Base-by-base conservation (phyloP, 331 rosid genomes). In the Telfairia occidentalis region DNA sequence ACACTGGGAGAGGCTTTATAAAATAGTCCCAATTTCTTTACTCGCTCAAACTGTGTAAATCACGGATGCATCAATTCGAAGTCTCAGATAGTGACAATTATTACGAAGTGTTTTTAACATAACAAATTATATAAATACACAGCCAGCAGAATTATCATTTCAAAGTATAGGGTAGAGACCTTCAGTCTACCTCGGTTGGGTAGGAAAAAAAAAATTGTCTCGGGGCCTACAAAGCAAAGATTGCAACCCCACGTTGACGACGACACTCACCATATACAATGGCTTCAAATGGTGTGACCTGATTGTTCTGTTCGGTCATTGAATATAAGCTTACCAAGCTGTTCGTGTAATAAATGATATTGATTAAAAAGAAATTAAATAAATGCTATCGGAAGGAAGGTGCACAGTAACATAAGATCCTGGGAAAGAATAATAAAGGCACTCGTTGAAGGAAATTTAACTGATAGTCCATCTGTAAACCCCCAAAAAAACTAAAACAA, bases 341-440 rank as follows among this genome's bases (percentile, higher is more conserved):
- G 45, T 64, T 63, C 28, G 0, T 19, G 32, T 10, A 1, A 65
- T 38, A 40, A 4, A 7, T 32, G 2, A 38, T 21, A 10, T 40
- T 13, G 7, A 18, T 65, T 9, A 57, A 57, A 26, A 29, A 26
- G 5, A 28, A 53, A 53, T 19, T 0, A 49, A 16, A 7, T 34
- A 63, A 63, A 8, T 30, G 28, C 3, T 3, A 34, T 7, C 0
- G 30, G 21, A 21, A 23, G 52, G 32, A 23, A 67, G 2, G 21
- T 24, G 52, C 37, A 43, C 2, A 46, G 30, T 1, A 37, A 64
- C 8, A 43, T 16, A 7, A 16, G n/a, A 71, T 8, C 1, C 38
- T 23, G 42, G 28, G 40, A 77, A 75, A 75, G 78, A 59, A 59
- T 55, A 29, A 55, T 57, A 28, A 71, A 71, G 59, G 42, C 75